These are phyloP conservation scores for Bipolaris cookei DNA, from an alignment of 2,329 filamentous ascomycete species.

Conservation along the genomic window DNA sequence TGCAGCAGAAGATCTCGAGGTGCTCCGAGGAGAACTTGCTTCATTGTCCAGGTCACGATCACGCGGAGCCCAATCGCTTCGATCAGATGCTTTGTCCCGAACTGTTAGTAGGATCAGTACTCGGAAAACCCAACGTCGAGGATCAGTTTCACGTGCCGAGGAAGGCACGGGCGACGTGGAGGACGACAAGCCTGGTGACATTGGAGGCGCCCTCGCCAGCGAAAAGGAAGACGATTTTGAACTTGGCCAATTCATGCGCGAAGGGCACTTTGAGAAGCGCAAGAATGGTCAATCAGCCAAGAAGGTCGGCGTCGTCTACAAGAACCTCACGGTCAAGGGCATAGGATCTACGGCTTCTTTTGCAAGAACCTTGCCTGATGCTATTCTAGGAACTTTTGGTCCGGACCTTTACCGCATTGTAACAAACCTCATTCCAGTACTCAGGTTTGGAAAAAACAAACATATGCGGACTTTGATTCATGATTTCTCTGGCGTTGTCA, in stretches of 20 bases:
- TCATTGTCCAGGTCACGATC: constrained; percentile 56
- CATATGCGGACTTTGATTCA: constrained; percentile 65
- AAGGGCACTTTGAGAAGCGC: constrained; percentile 77
- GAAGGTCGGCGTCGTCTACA: constrained; percentile 78
- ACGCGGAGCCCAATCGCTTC: constrained; percentile 30
- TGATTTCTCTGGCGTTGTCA: constrained; percentile 71
- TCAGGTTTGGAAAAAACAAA: constrained; percentile 57
- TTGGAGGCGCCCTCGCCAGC: constrained; percentile 40
- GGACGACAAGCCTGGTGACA: constrained; percentile 32
- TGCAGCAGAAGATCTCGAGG: constrained; percentile 66
- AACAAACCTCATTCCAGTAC: constrained; percentile 59
- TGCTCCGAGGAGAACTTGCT: constrained; percentile 62
- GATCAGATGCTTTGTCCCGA: constrained; percentile 32
- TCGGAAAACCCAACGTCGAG: constrained; percentile 23
- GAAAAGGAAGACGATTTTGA: constrained; percentile 68
- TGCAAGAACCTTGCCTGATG: constrained; percentile 74
- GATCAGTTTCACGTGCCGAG: constrained; percentile 21
- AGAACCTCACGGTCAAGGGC: constrained; percentile 74
- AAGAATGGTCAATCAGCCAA: constrained; percentile 72
- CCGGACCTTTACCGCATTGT: constrained; percentile 76
- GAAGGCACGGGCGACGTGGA: constrained; percentile 13
- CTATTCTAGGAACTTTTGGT: constrained; percentile 78
- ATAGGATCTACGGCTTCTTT: constrained; percentile 70
- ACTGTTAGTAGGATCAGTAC: constrained; percentile 40
- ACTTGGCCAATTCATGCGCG: constrained; percentile 71